Evolutionary conservation across 176 grass and related monocot species (phyloP), one percentile per base, ranked within the genome.

Genomic region (Oryza nivara): DNA sequence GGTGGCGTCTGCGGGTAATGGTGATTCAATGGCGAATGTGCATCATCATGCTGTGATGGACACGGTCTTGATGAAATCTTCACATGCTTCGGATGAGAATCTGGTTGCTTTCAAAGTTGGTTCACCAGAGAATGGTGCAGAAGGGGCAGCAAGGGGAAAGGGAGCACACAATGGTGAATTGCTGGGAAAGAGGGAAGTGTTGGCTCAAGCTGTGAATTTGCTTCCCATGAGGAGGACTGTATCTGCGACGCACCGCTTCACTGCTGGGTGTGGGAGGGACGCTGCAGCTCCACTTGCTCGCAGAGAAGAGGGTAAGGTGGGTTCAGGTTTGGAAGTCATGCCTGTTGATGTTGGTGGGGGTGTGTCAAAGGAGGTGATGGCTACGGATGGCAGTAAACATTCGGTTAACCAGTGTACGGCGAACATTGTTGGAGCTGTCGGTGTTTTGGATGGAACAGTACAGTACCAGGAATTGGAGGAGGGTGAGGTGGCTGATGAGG

Each of bases 381-480:
- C n/a, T 77, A 20, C 2, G 1, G 5, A n/a, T 67, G 19, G 64
- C 5, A 30, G 38, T 40, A 15, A 3, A 75, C 69, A 66, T 36
- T 2, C 4, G 25, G 11, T 34, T 52, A 38, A 8, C 3, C 23
- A 28, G 20, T 23, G 17, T 74, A 30, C 34, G 30, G 23, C 17
- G 5, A 25, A 45, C 43, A 13, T 8, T 79, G 14, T 17, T 7
- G 73, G 34, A 34, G 44, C 44, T 72, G 22, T n/a, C 8, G 44
- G n/a, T 70, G 4, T 43, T 70, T 70, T 38, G 16, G 49, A 40
- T 69, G 82, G 16, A 78, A 3, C 25, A 47, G 25, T 17, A n/a
- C 30, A 83, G 16, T 56, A 25, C 25, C 8, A 88, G 3, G 80
- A 49, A 43, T 28, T 66, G 69, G 82, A 88, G 61, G 74, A 80